Evolutionary conservation across 2,329 filamentous ascomycete species (phyloP), one percentile per base, ranked within the genome.

Genomic region (Claviceps spartinae): DNA sequence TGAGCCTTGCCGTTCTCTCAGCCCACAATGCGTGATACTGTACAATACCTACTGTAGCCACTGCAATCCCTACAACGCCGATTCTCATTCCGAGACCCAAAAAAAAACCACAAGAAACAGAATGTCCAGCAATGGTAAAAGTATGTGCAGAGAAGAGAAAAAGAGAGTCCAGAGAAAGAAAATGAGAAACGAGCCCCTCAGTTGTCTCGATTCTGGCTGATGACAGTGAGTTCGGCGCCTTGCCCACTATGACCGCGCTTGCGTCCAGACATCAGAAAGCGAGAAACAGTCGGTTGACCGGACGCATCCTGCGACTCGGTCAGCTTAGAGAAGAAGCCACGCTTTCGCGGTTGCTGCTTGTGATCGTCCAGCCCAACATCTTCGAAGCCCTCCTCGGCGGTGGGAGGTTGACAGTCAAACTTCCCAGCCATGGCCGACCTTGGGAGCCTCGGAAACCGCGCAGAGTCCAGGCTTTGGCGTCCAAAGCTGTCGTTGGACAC

Each of bases 321-420:
- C 61, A 96, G 89, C 57, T 69, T 70, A 48, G 88, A 77, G 57
- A 97, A 88, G 63, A 95, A 83, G 13, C 86, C 77, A 53, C 82
- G 83, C 71, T 88, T 69, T 58, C 64, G 63, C 50, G 67, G 61
- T 43, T 62, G 67, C 52, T 64, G 69, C 55, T 82, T 82, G 48
- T 77, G 71, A 40, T 93, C 88, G 58, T 95, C 90, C 54, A 97
- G 72, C 4, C 88, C 88, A 8, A 97, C 87, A 50, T 97, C 91
- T 65, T 96, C 91, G 60, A 97, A 96, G 5, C 74, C 74, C 61
- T 94, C 87, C 60, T 93, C 88, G 43, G 81, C 77, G 34, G 82
- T 85, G n/a, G 80, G 75, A 30, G 77, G 74, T 51, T 82, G 76
- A 61, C 71, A 72, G 52, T 79, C 77, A 58, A 82, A 78, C 49